phyloP scores from a whole-genome alignment of 2,329 filamentous ascomycete species.

The Diaporthe destruens region DNA sequence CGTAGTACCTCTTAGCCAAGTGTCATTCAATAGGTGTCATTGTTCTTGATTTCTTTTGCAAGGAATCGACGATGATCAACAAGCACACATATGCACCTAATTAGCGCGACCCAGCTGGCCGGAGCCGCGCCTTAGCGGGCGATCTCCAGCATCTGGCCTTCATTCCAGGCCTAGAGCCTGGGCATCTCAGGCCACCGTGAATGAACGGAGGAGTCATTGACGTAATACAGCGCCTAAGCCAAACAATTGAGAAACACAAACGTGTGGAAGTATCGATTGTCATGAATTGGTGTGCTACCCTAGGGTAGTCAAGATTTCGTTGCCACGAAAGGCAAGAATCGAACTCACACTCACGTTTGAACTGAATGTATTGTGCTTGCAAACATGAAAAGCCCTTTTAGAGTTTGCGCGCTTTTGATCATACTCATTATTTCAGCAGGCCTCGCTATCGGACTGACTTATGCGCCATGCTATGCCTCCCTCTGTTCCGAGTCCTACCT shows the following conservation, averaged over 20 bases:
- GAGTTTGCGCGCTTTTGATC: conserved; percentile 11
- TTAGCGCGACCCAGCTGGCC: conserved; percentile 1
- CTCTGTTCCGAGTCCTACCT: conserved; percentile 42
- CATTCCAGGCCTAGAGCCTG: background rate
- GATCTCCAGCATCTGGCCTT: background rate
- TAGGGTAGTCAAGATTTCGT: background rate
- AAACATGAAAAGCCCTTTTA: background rate
- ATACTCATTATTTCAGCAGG: conserved; percentile 9
- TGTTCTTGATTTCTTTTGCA: no score
- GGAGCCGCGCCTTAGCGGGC: conserved; percentile 9
- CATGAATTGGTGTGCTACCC: background rate
- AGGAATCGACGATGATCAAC: background rate
- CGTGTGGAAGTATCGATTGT: background rate
- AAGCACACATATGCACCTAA: no score
- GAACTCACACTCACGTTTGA: no score
- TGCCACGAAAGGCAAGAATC: background rate
- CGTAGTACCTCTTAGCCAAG: background rate
- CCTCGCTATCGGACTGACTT: conserved; percentile 41
- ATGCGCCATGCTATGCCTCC: conserved; percentile 39
- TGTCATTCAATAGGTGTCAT: background rate
- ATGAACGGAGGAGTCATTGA: conserved; percentile 2
- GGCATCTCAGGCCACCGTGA: background rate
- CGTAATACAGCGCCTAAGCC: background rate
- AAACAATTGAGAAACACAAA: background rate
- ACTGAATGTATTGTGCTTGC: no score